Conservation (phyloP, 2,329 filamentous ascomycete species). For the Grosmannia huntii region DNA sequence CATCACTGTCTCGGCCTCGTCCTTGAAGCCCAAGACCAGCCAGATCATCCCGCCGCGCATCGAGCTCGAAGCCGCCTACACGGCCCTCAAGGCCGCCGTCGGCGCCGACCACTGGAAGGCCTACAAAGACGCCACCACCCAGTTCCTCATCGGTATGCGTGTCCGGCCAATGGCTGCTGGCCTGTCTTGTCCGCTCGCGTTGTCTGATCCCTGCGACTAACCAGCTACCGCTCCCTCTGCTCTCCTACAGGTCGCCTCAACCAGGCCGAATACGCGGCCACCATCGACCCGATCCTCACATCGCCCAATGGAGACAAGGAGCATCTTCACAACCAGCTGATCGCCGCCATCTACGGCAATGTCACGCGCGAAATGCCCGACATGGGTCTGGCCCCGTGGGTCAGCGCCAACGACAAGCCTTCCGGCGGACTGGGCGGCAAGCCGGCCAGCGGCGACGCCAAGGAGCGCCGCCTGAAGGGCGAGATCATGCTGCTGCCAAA, state of each 20-base stretch:
- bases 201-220: not conserved
- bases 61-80: conserved; percentile 53
- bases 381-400: conserved; percentile 55
- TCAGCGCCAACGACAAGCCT: conserved; percentile 59
- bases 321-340: conserved; percentile 55
- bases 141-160: conserved; percentile 48
- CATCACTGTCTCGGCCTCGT: conserved; percentile 38
- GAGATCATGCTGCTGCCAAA: conserved; percentile 60
- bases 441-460: conserved; percentile 50
- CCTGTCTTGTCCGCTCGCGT: not conserved
- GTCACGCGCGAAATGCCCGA: conserved; percentile 58
- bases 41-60: conserved; percentile 53
- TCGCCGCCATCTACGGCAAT: conserved; percentile 55
- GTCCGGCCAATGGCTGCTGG: not conserved
- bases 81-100: conserved; percentile 45
- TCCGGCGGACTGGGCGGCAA: conserved; percentile 43
- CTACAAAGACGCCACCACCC: conserved; percentile 50
- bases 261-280: conserved; percentile 45
- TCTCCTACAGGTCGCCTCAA: conserved; percentile 42
- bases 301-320: conserved; percentile 45
- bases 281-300: conserved; percentile 46
- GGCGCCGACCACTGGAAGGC: conserved; percentile 47
- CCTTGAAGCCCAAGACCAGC: conserved; percentile 44
- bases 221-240: not conserved
- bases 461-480: conserved; percentile 52